Conservation (phyloP, 2,329 filamentous ascomycete genomes). For the Coniochaeta pulveracea region DNA sequence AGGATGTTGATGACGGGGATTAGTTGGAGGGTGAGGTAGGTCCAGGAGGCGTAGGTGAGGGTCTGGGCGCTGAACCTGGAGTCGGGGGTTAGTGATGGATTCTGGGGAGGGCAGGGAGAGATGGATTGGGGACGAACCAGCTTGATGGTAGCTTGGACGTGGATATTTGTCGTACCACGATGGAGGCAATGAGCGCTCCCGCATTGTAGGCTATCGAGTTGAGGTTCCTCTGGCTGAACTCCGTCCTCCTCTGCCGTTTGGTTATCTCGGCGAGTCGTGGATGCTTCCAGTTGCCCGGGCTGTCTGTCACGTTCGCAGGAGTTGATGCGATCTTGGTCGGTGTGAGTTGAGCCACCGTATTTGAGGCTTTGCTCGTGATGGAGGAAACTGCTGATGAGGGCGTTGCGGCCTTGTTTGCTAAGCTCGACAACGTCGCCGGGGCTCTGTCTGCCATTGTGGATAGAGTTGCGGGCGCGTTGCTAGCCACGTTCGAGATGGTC, state of each 20-base stretch:
- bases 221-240: conserved; percentile 69
- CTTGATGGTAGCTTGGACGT: conserved; percentile 16
- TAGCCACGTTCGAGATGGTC: no score
- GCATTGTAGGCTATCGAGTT: conserved; percentile 59
- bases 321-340: conserved; percentile 23
- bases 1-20: conserved; percentile 60
- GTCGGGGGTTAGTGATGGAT: no score
- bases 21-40: conserved; percentile 36
- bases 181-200: conserved; percentile 26
- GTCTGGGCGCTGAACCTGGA: conserved; percentile 21
- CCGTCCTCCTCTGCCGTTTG: conserved; percentile 63
- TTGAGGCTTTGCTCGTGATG: no score
- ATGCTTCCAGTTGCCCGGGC: conserved; percentile 80
- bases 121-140: no score
- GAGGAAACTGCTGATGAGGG: no score
- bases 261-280: conserved; percentile 82
- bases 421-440: no score
- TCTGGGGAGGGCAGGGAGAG: no score
- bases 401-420: no score
- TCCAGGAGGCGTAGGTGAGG: conserved; percentile 27
- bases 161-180: conserved; percentile 14
- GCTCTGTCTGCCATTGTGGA: no score
- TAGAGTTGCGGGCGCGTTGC: no score
- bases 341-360: conserved; percentile 10
- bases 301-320: conserved; percentile 30